Percentiles rank a stretch among this genome's conserved stretches.
Conservation (phyloP, 306 rosid genomes). For the Fragaria nilgerrensis region DNA sequence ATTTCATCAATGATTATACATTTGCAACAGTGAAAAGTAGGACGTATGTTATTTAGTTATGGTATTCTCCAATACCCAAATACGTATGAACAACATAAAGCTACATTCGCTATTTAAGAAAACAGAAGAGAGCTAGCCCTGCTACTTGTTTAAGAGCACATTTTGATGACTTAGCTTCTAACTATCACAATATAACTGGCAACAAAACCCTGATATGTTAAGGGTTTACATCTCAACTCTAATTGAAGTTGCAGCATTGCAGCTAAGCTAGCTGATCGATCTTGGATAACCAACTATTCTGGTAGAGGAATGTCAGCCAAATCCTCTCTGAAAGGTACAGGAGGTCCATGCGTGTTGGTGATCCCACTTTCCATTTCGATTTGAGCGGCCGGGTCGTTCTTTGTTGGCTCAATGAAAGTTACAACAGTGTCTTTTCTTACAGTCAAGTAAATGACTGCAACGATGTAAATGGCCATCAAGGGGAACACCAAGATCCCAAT, state of each 20-base stretch:
- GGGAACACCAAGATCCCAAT: slow-evolving; percentile 77
- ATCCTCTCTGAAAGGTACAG: slow-evolving; percentile 62
- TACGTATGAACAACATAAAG: neutral
- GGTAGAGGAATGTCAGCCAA: slow-evolving; percentile 56
- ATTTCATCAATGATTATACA: too few species aligned
- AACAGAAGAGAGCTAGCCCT: neutral
- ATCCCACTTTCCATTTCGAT: slow-evolving; percentile 52
- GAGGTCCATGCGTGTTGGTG: slow-evolving; percentile 19
- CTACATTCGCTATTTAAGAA: neutral
- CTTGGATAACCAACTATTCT: slow-evolving; percentile 12
- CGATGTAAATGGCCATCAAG: slow-evolving; percentile 56
- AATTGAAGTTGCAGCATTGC: neutral
- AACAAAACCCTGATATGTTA: neutral
- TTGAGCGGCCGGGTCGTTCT: slow-evolving; percentile 41
- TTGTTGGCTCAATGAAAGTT: slow-evolving; percentile 44
- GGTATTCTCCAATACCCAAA: neutral
- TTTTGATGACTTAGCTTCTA: neutral
- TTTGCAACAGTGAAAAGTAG: too few species aligned
- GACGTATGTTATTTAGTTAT: neutral
- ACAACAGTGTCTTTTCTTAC: slow-evolving; percentile 60
- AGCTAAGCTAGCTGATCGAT: neutral
- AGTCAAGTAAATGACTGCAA: slow-evolving; percentile 55
- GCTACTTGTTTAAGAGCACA: neutral
- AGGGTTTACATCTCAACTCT: neutral
- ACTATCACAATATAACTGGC: neutral